Evolutionary conservation across 257 asterid species (phyloP), one percentile per base, ranked within the genome.

Genomic region (Striga asiatica): DNA sequence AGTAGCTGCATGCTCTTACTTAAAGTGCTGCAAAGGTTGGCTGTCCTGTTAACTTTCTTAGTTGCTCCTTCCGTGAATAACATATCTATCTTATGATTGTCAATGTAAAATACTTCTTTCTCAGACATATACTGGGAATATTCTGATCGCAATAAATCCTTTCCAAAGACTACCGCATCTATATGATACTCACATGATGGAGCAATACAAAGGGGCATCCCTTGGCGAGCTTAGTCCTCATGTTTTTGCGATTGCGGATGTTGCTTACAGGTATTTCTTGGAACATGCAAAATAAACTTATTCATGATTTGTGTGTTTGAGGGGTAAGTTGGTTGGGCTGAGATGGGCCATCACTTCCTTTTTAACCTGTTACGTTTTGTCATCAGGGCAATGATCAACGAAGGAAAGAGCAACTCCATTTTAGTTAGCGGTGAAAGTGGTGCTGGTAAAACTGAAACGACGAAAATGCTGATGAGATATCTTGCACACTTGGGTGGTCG

Each of bases 381-480:
- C n/a, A n/a, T 50, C 86, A 89, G 98, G 81, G 66, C 96, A 50
- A 81, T 89, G 73, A 74, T 75, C 41, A 83, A 91, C 66, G 98
- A 91, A 56, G 89, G 80, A 4, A 93, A 88, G 50, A 91, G 92
- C 83, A 94, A 91, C 61, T 87, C 98, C 29, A 91, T 91, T 62
- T 71, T 91, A 82, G 98, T 91, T 48, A 91, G 96, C 62, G 98
- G 98, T 65, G 98, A 91, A 72, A 86, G 96, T 56, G 98, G 98
- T 60, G 98, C 96, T 18, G 96, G 95, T 9, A 91, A 91, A 76
- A 87, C 96, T 0, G 98, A 91, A 80, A 87, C 98, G 17, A 91
- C 98, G 3, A 91, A 91, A 65, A 80, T 86, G 98, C 67, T 91
- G 6, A 91, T 91, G 98, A 80, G 94, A 68, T 91, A 91, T 73